Conservation (phyloP, 2,329 filamentous ascomycete genomes). For the Claviceps sp. region DNA sequence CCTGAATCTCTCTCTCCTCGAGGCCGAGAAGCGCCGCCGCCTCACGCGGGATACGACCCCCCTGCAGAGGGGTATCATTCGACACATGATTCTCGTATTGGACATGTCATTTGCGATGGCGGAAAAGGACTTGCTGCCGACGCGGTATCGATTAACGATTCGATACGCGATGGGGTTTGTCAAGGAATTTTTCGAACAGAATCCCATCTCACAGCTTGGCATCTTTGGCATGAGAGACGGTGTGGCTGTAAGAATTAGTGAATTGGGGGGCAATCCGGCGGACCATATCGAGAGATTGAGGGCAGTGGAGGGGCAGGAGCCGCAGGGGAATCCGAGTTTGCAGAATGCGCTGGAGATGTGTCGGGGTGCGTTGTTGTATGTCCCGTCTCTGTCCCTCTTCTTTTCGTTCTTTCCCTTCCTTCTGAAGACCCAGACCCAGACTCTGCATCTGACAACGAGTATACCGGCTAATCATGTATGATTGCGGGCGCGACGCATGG, state of each 20-base stretch:
- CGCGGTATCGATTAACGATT: slow-evolving; percentile 68
- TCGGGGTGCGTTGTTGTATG: slow-evolving; percentile 73
- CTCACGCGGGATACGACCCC: slow-evolving; percentile 88
- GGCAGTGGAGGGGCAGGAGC: slow-evolving; percentile 50
- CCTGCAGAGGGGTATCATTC: slow-evolving; percentile 89
- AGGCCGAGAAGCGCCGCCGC: slow-evolving; percentile 69
- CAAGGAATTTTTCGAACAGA: slow-evolving; percentile 93
- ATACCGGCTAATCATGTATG: not conserved
- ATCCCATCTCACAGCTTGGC: slow-evolving; percentile 90
- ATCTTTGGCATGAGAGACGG: slow-evolving; percentile 91
- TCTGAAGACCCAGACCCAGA: not conserved
- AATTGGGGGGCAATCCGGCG: slow-evolving; percentile 81
- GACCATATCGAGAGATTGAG: slow-evolving; percentile 73
- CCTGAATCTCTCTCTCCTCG: slow-evolving; percentile 63
- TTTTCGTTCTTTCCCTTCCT: not conserved
- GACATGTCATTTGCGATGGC: slow-evolving; percentile 90
- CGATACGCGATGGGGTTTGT: slow-evolving; percentile 80
- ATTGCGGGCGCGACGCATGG: not conserved
- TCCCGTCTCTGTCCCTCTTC: not conserved
- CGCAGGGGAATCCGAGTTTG: slow-evolving; percentile 63
- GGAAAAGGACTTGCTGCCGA: slow-evolving; percentile 89
- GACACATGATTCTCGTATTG: slow-evolving; percentile 82
- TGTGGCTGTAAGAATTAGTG: slow-evolving; percentile 70
- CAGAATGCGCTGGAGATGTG: slow-evolving; percentile 97
- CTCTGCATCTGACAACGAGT: no score